A percentile compares a stretch with the other conserved stretches of the same genome.
Evolutionary conservation across 257 asterid genomes (phyloP).

Genomic region (Nicotiana sylvestris): DNA sequence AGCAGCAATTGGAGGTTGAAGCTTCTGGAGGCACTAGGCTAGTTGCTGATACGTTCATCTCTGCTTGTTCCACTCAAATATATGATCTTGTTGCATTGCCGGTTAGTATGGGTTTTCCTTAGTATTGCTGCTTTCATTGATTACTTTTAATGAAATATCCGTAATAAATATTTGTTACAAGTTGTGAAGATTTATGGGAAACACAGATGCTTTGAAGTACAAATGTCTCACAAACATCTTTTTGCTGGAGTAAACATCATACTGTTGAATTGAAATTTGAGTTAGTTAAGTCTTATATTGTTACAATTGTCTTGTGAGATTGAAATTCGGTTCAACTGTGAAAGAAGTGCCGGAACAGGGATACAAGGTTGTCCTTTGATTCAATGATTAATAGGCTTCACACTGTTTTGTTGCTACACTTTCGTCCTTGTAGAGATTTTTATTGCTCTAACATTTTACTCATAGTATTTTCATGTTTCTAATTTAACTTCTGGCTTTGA

Average conservation of each 20-base stretch:
- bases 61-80: constrained; percentile 52
- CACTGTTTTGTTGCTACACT: not conserved
- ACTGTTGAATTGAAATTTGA: not conserved
- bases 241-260: no score
- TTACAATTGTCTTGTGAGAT: not conserved
- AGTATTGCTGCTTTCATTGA: not conserved
- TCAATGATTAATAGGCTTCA: not conserved
- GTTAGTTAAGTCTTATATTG: not conserved
- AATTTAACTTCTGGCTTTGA: not conserved
- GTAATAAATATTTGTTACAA: not conserved
- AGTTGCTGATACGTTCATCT: constrained; percentile 66
- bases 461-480: not conserved
- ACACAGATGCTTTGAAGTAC: no score
- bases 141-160: not conserved
- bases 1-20: constrained; percentile 72
- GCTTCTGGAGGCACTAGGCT: constrained; percentile 79
- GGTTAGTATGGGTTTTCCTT: constrained; percentile 33
- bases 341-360: not conserved
- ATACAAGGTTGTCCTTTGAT: not conserved
- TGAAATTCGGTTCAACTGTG: not conserved
- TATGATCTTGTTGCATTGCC: constrained; percentile 84
- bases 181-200: not conserved
- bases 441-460: not conserved
- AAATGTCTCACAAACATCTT: no score
- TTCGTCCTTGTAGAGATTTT: not conserved